A percentile compares a stretch with the other conserved stretches of the same genome.
Conservation (phyloP, 2,329 filamentous ascomycete genomes). For the Sporothrix globosa region DNA sequence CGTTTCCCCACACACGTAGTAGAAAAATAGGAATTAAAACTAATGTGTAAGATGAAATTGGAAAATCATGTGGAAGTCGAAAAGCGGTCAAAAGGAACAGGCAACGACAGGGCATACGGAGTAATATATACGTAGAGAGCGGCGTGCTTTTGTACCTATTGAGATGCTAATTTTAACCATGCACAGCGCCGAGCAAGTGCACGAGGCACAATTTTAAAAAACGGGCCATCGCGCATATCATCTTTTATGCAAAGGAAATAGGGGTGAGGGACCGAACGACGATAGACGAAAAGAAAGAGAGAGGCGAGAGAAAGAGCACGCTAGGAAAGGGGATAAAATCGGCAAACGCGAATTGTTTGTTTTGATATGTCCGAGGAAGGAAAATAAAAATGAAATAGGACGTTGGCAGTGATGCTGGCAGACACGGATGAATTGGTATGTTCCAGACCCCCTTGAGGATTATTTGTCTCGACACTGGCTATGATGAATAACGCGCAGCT, state of each 20-base stretch:
- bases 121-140: background rate
- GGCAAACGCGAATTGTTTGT: constrained; percentile 25
- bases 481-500: background rate
- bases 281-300: background rate
- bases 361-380: constrained; percentile 22
- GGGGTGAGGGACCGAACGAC: background rate
- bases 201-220: constrained; percentile 28
- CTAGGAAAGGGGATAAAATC: background rate
- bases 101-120: background rate
- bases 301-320: background rate
- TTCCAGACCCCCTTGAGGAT: background rate
- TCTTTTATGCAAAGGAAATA: constrained; percentile 26
- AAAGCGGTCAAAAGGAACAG: background rate
- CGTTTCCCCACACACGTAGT: background rate
- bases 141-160: background rate
- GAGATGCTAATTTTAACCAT: constrained; percentile 27
- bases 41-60: background rate
- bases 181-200: constrained; percentile 20
- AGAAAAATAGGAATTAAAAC: background rate
- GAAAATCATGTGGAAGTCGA: background rate
- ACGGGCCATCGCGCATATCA: constrained; percentile 23
- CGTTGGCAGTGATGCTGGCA: background rate
- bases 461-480: constrained; percentile 4
- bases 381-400: background rate
- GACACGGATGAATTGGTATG: background rate